Base-by-base conservation (phyloP, 768 basidiomycete species). In the Rhodosporidiobolus odoratus region DNA sequence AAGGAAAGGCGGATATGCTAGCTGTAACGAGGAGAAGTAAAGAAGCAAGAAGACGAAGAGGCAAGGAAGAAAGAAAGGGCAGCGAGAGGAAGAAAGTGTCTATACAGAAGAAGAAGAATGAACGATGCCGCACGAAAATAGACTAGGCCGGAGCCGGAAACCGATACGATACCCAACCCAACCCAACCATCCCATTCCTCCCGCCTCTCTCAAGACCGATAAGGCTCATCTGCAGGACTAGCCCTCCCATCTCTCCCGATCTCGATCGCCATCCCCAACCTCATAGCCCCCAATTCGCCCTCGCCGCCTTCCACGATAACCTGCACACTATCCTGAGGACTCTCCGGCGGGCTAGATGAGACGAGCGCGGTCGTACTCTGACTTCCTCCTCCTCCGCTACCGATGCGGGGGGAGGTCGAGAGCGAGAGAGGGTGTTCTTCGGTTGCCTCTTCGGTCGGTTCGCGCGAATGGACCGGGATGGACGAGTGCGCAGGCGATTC, bases 361-460 rank as follows among this genome's bases (percentile, higher is more conserved):
- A 70, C 69, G 63, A 70, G 63, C 17, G 69, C 69, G 4, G 69
- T 70, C 43, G 63, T 65, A 38, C 69, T 70, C 27, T 41, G 38
- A 21, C 37, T 40, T 19, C 38, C 37, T n/a, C n/a, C 19, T 56
- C 59, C 41, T 45, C 52, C 27, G 59, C 32, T 45, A 54, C 50
- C 25, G n/a, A n/a, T n/a, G n/a, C n/a, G n/a, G n/a, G n/a, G n/a
- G n/a, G n/a, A n/a, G n/a, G n/a, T n/a, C n/a, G n/a, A n/a, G n/a
- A n/a, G n/a, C n/a, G 38, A 41, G 32, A 62, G 38, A 10, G 57
- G 23, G 25, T 40, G 37, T 23, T 56, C 34, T 61, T 62, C 47
- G 58, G 50, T 45, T 53, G 57, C 38, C 40, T 60, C 52, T 32
- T 30, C 40, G 53, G 59, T 40, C 65, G 47, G 40, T 48, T 52